These are phyloP conservation scores for Xylaria polymorpha DNA, from an alignment of 2,329 filamentous ascomycete genomes.

Conservation along the genomic window DNA sequence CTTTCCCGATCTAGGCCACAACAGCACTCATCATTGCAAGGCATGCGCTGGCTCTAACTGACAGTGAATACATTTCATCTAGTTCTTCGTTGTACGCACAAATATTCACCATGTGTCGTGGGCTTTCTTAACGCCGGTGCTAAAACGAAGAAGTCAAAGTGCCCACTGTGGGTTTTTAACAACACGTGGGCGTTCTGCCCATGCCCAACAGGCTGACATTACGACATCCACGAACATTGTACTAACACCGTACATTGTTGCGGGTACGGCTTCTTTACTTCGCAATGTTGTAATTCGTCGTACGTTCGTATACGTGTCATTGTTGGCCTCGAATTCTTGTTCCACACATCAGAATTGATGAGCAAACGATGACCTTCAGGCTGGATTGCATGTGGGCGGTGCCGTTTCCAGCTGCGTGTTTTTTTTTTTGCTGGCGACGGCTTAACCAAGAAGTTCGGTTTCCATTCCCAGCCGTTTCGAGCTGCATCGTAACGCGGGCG, in stretches of 20 bases:
- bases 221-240: neutral
- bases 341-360: neutral
- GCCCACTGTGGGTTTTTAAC: neutral
- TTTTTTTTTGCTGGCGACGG: neutral
- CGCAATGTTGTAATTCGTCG: neutral
- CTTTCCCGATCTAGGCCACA: slow-evolving; percentile 21
- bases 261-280: neutral
- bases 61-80: slow-evolving; percentile 1
- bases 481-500: no score
- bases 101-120: neutral
- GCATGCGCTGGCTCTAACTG: slow-evolving; percentile 16
- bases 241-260: neutral
- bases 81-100: neutral
- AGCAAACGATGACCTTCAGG: neutral
- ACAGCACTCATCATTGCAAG: slow-evolving; percentile 7
- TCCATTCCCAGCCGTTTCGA: no score
- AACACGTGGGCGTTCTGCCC: neutral
- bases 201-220: slow-evolving; percentile 2
- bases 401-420: neutral
- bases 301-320: neutral
- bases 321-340: neutral
- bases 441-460: neutral
- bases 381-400: neutral
- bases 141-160: neutral
- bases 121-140: neutral